A percentile compares a stretch with the other conserved stretches of the same genome.
These are phyloP conservation scores for Croton setiger DNA, from an alignment of 441 rosid species.

Conservation along the genomic window DNA sequence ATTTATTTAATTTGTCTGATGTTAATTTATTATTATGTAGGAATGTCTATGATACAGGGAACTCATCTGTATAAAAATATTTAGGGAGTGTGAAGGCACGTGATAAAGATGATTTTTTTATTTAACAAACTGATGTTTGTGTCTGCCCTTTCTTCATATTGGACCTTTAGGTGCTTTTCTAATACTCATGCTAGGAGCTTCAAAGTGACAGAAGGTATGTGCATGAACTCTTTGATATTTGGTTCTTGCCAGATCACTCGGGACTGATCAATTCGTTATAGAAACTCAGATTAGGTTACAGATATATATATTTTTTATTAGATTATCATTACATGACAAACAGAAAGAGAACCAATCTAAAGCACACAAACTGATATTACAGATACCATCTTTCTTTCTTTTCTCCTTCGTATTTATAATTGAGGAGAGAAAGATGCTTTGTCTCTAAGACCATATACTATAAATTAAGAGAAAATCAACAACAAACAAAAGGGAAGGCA, in stretches of 20 bases:
- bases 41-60: conserved; percentile 4
- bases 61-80: background rate
- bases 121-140: background rate
- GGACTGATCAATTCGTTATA: background rate
- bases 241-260: background rate
- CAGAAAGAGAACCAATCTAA: conserved; percentile 8
- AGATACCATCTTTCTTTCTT: conserved; percentile 20
- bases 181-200: background rate
- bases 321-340: conserved; percentile 9
- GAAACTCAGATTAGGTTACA: background rate
- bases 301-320: no score
- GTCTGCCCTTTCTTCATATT: background rate
- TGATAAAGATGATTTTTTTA: conserved; percentile 4
- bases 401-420: background rate
- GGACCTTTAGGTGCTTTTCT: background rate
- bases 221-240: background rate
- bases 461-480: background rate
- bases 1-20: background rate
- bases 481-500: background rate
- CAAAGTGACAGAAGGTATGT: background rate
- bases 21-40: background rate
- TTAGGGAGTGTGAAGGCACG: background rate
- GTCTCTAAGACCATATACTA: conserved; percentile 9
- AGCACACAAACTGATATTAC: conserved; percentile 9
- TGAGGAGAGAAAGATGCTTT: conserved; percentile 27